Percentiles rank a stretch among this genome's conserved stretches.
Conservation (phyloP, 768 basidiomycete species). For the Leucocoprinus birnbaumii region DNA sequence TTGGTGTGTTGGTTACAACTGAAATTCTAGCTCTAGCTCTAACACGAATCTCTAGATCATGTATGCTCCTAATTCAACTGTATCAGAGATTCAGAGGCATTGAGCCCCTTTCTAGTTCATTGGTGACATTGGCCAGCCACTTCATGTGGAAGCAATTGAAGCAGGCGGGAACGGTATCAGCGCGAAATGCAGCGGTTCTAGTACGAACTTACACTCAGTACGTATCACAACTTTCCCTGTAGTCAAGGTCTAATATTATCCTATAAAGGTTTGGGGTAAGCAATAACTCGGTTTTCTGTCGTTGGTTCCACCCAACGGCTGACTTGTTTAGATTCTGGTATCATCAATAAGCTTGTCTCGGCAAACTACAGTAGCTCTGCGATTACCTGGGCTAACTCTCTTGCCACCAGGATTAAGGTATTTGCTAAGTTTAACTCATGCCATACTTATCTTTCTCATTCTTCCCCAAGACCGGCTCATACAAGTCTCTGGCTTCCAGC, state of each 20-base stretch:
- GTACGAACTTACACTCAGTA: conserved; percentile 43
- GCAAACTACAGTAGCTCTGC: conserved; percentile 32
- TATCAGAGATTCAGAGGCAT: neutral
- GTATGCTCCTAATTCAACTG: too few relatives aligned
- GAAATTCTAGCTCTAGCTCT: too few relatives aligned
- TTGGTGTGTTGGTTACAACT: conserved; percentile 28
- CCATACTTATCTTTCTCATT: neutral
- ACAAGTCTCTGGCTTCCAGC: conserved; percentile 23
- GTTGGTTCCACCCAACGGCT: neutral
- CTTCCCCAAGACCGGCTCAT: conserved; percentile 27
- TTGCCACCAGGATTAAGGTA: conserved; percentile 40
- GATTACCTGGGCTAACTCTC: conserved; percentile 35
- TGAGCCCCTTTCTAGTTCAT: conserved; percentile 29
- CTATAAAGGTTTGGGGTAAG: conserved; percentile 34
- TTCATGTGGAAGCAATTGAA: conserved; percentile 42
- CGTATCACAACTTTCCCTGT: conserved; percentile 5
- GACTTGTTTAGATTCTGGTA: conserved; percentile 30
- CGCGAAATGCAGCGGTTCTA: conserved; percentile 34
- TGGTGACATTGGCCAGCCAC: conserved; percentile 48
- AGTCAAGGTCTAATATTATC: too few relatives aligned
- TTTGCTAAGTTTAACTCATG: neutral
- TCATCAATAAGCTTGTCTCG: conserved; percentile 33
- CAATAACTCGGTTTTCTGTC: neutral
- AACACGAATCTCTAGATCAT: too few relatives aligned
- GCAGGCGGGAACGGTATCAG: conserved; percentile 43